Conservation (phyloP, 495 filamentous ascomycete genomes). For the Glonium stellatum region DNA sequence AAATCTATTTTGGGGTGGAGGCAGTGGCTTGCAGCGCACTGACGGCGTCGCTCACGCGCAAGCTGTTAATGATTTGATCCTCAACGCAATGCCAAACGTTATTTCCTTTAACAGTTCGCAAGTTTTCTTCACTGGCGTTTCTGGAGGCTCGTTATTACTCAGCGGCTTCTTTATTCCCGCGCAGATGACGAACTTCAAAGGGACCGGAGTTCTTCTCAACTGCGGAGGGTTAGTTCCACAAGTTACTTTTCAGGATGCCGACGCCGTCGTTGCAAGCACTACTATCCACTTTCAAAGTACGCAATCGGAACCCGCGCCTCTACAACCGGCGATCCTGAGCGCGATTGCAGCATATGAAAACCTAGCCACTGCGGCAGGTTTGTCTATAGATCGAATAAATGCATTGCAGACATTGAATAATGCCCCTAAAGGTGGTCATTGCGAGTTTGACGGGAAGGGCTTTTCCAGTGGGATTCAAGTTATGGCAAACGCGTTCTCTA, state of each 20-base stretch:
- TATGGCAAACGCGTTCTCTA: constrained; percentile 41
- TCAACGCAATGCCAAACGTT: constrained; percentile 38
- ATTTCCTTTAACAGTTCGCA: constrained; percentile 40
- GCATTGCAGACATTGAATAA: constrained; percentile 46
- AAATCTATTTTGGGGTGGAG: constrained; percentile 48
- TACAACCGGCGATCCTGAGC: constrained; percentile 42
- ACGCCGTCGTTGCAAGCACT: constrained; percentile 31
- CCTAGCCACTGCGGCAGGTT: constrained; percentile 34
- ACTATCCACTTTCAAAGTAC: constrained; percentile 48
- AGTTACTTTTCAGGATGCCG: constrained; percentile 36
- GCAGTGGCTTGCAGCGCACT: constrained; percentile 40
- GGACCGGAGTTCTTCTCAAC: constrained; percentile 40
- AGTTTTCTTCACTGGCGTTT: constrained; percentile 46
- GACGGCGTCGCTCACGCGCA: constrained; percentile 46
- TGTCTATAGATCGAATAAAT: constrained; percentile 36
- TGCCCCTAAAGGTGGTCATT: constrained; percentile 43
- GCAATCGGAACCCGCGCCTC: constrained; percentile 38
- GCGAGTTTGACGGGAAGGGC: constrained; percentile 44
- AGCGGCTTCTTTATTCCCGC: constrained; percentile 46
- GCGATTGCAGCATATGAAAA: constrained; percentile 44
- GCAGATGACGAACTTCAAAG: constrained; percentile 40
- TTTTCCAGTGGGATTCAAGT: constrained; percentile 46
- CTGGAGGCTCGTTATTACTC: constrained; percentile 41
- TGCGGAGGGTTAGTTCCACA: constrained; percentile 45
- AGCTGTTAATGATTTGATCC: constrained; percentile 41